Percentiles rank a stretch among this genome's conserved stretches.
Conservation (phyloP, 2,329 filamentous ascomycete genomes). For the Arthroderma sp. region DNA sequence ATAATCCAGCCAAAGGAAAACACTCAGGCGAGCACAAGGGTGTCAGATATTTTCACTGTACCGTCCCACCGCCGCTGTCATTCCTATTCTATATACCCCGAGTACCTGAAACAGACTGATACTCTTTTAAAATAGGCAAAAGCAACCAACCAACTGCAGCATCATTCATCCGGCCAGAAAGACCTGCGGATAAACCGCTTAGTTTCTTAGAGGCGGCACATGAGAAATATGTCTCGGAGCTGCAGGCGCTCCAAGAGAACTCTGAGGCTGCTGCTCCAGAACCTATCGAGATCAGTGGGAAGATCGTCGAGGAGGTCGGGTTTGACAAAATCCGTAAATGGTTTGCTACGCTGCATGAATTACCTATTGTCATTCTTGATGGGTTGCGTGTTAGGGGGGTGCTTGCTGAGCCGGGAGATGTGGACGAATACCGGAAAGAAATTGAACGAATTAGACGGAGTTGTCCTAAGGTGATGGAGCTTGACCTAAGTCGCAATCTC, state of each 20-base stretch:
- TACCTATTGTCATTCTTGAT: slow-evolving; percentile 73
- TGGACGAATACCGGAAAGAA: slow-evolving; percentile 15
- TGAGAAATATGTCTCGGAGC: slow-evolving; percentile 66
- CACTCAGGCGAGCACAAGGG: slow-evolving; percentile 76
- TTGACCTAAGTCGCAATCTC: slow-evolving; percentile 77
- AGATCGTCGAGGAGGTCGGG: slow-evolving; percentile 83
- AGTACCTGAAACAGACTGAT: slow-evolving; percentile 3
- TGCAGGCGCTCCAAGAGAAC: slow-evolving; percentile 5
- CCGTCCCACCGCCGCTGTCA: not conserved
- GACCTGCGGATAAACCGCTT: slow-evolving; percentile 52
- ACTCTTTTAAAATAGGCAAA: slow-evolving; percentile 35
- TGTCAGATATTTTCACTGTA: slow-evolving; percentile 72
- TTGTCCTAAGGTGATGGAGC: slow-evolving; percentile 51
- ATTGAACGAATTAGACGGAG: slow-evolving; percentile 40
- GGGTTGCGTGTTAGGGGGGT: slow-evolving; percentile 48
- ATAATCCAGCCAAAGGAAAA: slow-evolving; percentile 73
- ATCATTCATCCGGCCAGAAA: slow-evolving; percentile 73
- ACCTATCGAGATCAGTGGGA: slow-evolving; percentile 60
- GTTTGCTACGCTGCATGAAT: slow-evolving; percentile 61
- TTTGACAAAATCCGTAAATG: slow-evolving; percentile 83
- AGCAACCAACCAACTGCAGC: slow-evolving; percentile 56
- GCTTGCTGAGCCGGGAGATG: slow-evolving; percentile 15
- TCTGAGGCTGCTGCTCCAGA: slow-evolving; percentile 16
- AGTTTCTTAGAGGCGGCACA: slow-evolving; percentile 69
- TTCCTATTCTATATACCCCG: not conserved